phyloP scores from a whole-genome alignment of 176 grass and related monocot species.

The Chrysopogon serrulatus region DNA sequence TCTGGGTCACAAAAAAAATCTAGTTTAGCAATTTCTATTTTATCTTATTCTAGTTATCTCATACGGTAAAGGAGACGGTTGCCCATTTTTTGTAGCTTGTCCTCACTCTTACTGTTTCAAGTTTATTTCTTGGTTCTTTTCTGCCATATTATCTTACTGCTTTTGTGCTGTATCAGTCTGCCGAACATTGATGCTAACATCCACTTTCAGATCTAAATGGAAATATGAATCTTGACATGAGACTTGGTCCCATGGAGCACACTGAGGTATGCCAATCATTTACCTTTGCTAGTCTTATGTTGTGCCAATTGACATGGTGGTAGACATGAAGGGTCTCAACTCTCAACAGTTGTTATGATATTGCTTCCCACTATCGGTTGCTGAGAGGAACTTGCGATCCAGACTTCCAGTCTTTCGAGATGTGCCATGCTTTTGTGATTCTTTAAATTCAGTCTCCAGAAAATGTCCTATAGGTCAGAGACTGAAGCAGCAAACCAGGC shows the following conservation, averaged over 20 bases:
- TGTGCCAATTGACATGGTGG: slow-evolving; percentile 31
- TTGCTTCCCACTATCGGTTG: slow-evolving; percentile 42
- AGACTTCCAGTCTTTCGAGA: not conserved
- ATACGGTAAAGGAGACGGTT: not conserved
- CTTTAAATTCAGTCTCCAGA: slow-evolving; percentile 3
- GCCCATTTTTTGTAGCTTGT: slow-evolving; percentile 2
- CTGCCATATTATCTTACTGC: not conserved
- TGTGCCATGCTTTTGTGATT: not conserved
- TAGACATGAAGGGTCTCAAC: slow-evolving; percentile 20
- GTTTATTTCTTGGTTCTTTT: slow-evolving; percentile 14
- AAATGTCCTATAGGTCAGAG: not conserved
- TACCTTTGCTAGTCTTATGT: slow-evolving; percentile 12
- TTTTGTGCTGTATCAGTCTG: not conserved
- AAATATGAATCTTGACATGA: slow-evolving; percentile 19
- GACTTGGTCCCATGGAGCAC: slow-evolving; percentile 22
- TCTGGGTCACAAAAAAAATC: not conserved
- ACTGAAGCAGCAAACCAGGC: not conserved
- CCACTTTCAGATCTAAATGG: slow-evolving; percentile 33
- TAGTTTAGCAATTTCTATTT: not conserved
- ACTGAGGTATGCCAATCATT: slow-evolving; percentile 36
- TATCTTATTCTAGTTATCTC: slow-evolving; percentile 4
- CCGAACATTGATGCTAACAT: slow-evolving; percentile 13
- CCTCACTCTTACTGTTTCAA: not conserved
- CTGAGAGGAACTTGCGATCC: slow-evolving; percentile 21
- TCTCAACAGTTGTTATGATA: slow-evolving; percentile 31